Base-by-base conservation (phyloP, 805 yeast genomes). In the Metschnikowia koreensis region DNA sequence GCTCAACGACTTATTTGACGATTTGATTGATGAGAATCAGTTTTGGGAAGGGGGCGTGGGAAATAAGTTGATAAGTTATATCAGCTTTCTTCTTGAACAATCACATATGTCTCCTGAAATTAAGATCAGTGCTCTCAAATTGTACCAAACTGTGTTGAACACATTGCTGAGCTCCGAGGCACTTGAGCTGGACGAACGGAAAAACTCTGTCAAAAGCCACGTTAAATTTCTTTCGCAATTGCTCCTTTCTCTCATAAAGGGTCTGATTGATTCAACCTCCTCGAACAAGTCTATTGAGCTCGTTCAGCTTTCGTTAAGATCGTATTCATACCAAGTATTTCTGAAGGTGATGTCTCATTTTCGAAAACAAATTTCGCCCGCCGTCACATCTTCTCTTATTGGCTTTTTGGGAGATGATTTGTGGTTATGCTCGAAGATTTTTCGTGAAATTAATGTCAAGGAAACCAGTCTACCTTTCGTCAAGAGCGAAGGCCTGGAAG, bases 1-100 rank as follows among this genome's bases (percentile, higher is more conserved):
- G 3, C 70, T 89, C 42, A 82, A 79, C 58, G 97, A 93, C 54
- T 74, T 94, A 26, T 85, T 91, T 55, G 94, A 88, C 61, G 97
- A 94, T 62, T 76, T 91, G 46, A 82, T 94, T 31, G 80, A 93
- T 1, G 97, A 90, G 52, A 90, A 85, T 36, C 93, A 89, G 66
- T 93, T 92, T 64, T 88, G 91, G 74, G 86, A 82, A 48, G 86
- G 82, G 10, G 88, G 87, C 1, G 76, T 86, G 40, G 93, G 92
- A 2, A 55, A 65, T 16, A 74, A 75, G 40, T 75, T 88, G 0
- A 71, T 84, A 38, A 66, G 73, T 33, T 80, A 82, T 38, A 76
- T 87, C 48, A 67, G 76, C 38, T 63, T 64, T 41, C 61, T 83
- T 29, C 62, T 83, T 31, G 47, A 61, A 26, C 64, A 64, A 26